Conservation (phyloP, 441 rosid genomes). For the Syzygium malaccense region DNA sequence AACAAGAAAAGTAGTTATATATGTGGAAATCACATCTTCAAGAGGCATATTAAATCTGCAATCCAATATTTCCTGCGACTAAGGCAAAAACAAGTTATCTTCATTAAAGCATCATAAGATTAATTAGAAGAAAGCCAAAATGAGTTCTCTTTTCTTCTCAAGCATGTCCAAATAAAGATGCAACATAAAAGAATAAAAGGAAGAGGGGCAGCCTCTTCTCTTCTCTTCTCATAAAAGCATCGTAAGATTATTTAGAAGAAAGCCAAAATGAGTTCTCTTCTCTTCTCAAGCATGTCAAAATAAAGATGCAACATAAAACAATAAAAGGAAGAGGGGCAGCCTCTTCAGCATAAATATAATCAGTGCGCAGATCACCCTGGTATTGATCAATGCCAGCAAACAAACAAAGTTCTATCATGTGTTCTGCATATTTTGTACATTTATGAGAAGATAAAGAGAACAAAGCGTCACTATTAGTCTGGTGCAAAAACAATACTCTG, state of each 20-base stretch:
- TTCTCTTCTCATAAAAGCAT: neutral
- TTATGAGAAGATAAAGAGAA: neutral
- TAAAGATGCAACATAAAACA: neutral
- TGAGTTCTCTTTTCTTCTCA: neutral
- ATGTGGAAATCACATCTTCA: neutral
- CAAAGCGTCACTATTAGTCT: neutral
- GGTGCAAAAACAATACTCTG: neutral
- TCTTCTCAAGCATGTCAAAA: neutral
- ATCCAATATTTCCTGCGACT: neutral
- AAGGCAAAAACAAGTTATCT: neutral
- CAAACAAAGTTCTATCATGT: neutral
- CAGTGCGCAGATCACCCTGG: neutral
- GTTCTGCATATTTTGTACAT: neutral
- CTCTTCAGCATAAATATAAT: neutral
- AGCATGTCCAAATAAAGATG: neutral
- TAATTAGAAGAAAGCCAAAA: neutral
- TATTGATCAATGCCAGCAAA: neutral
- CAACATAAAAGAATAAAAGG: neutral
- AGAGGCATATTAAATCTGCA: neutral
- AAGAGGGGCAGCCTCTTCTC: neutral
- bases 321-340: neutral
- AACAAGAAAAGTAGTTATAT: neutral
- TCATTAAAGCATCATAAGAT: neutral
- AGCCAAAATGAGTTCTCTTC: neutral
- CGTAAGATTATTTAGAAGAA: neutral